A percentile compares a stretch with the other conserved stretches of the same genome.
Evolutionary conservation across 2,329 filamentous ascomycete genomes (phyloP).

Genomic region (Monilinia aucupariae): DNA sequence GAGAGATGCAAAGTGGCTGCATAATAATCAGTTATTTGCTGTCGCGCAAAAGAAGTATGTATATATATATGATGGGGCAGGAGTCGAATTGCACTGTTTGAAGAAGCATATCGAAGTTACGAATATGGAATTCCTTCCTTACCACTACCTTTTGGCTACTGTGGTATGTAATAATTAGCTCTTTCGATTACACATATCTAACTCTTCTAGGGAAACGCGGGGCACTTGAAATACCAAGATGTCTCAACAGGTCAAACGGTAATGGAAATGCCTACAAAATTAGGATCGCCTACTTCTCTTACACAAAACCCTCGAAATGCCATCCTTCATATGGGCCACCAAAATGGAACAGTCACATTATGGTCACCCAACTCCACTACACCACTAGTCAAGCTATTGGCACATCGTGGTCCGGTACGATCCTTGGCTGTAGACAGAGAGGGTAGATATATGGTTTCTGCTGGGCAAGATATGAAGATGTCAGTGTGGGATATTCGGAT

Average conservation of each 20-base stretch:
- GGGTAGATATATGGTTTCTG: slow-evolving; percentile 91
- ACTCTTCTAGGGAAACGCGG: slow-evolving; percentile 59
- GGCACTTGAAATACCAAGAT: slow-evolving; percentile 89
- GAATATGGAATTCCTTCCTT: slow-evolving; percentile 92
- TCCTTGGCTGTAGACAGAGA: slow-evolving; percentile 80
- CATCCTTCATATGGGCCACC: slow-evolving; percentile 85
- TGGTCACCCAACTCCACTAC: slow-evolving; percentile 92
- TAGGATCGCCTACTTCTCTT: slow-evolving; percentile 77
- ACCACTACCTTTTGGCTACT: slow-evolving; percentile 89
- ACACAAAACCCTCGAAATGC: slow-evolving; percentile 90
- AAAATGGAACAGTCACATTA: slow-evolving; percentile 88
- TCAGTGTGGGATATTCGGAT: slow-evolving; percentile 94
- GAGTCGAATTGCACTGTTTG: slow-evolving; percentile 87
- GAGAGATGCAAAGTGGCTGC: slow-evolving; percentile 82
- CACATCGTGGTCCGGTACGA: slow-evolving; percentile 83
- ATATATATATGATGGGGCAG: slow-evolving; percentile 90
- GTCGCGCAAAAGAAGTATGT: slow-evolving; percentile 95
- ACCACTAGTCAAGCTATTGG: slow-evolving; percentile 83
- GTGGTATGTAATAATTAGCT: slow-evolving; percentile 50
- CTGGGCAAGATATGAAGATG: slow-evolving; percentile 85
- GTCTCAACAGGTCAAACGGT: slow-evolving; percentile 88
- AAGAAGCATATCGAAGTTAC: slow-evolving; percentile 86
- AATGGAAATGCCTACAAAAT: slow-evolving; percentile 75
- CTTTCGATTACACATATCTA: slow-evolving; percentile 15
- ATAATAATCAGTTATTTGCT: slow-evolving; percentile 92